Evolutionary conservation across 2,329 filamentous ascomycete genomes (phyloP), one percentile per base, ranked within the genome.

Genomic region (Bipolaris sorokiniana): DNA sequence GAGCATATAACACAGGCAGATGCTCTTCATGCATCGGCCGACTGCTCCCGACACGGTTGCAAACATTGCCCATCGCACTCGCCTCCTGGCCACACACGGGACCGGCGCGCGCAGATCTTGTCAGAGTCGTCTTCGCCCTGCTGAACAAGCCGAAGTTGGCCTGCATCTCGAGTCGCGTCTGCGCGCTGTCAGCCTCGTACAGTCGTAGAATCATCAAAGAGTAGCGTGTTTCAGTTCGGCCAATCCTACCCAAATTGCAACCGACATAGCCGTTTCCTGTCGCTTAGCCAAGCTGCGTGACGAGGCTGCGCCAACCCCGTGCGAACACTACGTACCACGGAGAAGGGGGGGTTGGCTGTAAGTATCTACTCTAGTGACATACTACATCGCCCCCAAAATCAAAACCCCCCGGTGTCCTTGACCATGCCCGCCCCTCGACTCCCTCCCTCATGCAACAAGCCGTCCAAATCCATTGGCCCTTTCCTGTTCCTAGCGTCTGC

Each of bases 191-290:
- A 40, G 41, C 41, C 52, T 56, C 56, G 54, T 33, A 46, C 44
- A 58, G 48, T 41, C 26, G 26, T 28, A 28, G 26, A 28, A 28
- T 55, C 51, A n/a, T 51, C 22, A 28, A 28, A 28, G 3, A 28
- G 49, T 61, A 51, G 59, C 56, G 58, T 54, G 67, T 70, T 70
- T 70, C 67, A 69, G 46, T 54, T 51, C 31, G 51, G 61, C 54
- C 55, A 57, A 59, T 64, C 57, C 40, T 51, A 20, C 58, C 48
- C 33, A 46, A 28, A 16, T 41, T 44, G 28, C 55, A 60, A 52
- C 63, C 63, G 59, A 66, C 54, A 42, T 52, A 51, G 22, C 38
- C 53, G 59, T 54, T 53, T 49, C 41, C 47, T 48, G 50, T 42
- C 18, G 45, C 52, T 54, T 54, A 38, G 54, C 60, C 54, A 51